Evolutionary conservation across 2,329 filamentous ascomycete species (phyloP).

Genomic region (Metarhizium humberi): DNA sequence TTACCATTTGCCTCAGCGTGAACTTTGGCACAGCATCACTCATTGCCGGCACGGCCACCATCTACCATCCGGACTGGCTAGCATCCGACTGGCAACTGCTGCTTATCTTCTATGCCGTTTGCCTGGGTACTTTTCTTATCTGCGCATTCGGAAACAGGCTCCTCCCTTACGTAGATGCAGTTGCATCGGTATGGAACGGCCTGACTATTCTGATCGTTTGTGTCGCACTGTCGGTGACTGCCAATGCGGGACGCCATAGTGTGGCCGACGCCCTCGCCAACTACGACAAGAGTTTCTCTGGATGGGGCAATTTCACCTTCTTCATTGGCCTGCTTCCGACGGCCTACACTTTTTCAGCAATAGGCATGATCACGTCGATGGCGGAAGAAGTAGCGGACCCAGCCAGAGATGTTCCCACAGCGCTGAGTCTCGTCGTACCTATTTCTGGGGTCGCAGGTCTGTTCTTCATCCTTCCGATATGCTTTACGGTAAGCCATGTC

Average conservation of each 20-base stretch:
- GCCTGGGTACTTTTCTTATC: constrained; percentile 30
- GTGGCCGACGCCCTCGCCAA: constrained; percentile 29
- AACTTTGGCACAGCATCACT: constrained; percentile 59
- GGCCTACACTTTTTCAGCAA: constrained; percentile 46
- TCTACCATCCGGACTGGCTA: constrained; percentile 8
- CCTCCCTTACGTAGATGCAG: constrained; percentile 49
- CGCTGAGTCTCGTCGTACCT: constrained; percentile 41
- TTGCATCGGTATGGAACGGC: constrained; percentile 45
- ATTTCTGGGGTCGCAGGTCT: constrained; percentile 44
- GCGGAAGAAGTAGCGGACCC: constrained; percentile 49
- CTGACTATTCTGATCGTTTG: constrained; percentile 47
- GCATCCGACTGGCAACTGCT: constrained; percentile 43
- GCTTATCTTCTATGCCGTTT: constrained; percentile 53
- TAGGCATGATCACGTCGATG: constrained; percentile 56
- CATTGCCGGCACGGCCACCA: constrained; percentile 7
- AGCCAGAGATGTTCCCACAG: constrained; percentile 39
- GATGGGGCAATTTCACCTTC: constrained; percentile 51
- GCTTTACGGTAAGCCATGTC: constrained; percentile 23
- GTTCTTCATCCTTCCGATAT: constrained; percentile 33
- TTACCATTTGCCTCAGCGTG: constrained; percentile 55
- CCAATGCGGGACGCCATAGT: constrained; percentile 42
- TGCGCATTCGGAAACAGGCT: constrained; percentile 48
- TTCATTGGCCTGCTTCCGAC: constrained; percentile 53
- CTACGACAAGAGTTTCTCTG: constrained; percentile 45
- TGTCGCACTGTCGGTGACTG: constrained; percentile 45